phyloP scores from a whole-genome alignment of 2,329 filamentous ascomycete species.

The Nemania abortiva region DNA sequence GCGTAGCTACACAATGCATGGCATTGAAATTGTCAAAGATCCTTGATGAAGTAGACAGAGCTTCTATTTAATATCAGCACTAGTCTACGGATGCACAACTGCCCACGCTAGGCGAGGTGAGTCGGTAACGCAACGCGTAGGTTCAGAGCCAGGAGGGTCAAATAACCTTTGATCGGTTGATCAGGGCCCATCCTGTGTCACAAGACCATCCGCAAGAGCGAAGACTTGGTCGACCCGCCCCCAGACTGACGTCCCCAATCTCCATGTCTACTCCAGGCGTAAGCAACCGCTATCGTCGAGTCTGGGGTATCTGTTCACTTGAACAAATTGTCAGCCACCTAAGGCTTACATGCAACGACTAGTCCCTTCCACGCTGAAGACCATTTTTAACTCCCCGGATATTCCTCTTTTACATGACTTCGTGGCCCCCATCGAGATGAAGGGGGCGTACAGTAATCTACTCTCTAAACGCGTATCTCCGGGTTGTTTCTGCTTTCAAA shows the following conservation, averaged over 20 bases:
- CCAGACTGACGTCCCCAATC: conserved; percentile 25
- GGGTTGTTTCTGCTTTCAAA: conserved; percentile 50
- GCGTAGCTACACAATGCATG: not conserved
- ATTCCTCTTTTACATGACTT: conserved; percentile 53
- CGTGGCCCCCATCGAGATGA: conserved; percentile 47
- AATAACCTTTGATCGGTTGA: conserved; percentile 2
- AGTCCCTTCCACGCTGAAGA: conserved; percentile 38
- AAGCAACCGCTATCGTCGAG: conserved; percentile 32
- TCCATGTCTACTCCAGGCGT: conserved; percentile 29
- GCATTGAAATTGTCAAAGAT: not conserved
- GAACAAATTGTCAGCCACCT: conserved; percentile 45
- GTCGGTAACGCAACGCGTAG: conserved; percentile 29
- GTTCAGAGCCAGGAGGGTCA: conserved; percentile 19
- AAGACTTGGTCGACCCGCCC: conserved; percentile 17
- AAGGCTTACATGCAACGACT: conserved; percentile 33
- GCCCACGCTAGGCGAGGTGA: conserved; percentile 31
- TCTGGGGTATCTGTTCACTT: conserved; percentile 48
- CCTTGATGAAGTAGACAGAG: conserved; percentile 34
- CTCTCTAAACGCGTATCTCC: conserved; percentile 53
- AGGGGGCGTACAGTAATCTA: conserved; percentile 53
- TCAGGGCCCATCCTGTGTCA: conserved; percentile 7
- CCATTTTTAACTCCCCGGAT: conserved; percentile 43
- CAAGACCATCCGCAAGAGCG: conserved; percentile 15
- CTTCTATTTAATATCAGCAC: conserved; percentile 46
- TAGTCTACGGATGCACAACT: conserved; percentile 41